Percentiles rank a stretch among this genome's conserved stretches.
These are phyloP conservation scores for Zygosaccharomyces pseudobailii DNA, from an alignment of 1,139 yeast genomes.

Conservation along the genomic window DNA sequence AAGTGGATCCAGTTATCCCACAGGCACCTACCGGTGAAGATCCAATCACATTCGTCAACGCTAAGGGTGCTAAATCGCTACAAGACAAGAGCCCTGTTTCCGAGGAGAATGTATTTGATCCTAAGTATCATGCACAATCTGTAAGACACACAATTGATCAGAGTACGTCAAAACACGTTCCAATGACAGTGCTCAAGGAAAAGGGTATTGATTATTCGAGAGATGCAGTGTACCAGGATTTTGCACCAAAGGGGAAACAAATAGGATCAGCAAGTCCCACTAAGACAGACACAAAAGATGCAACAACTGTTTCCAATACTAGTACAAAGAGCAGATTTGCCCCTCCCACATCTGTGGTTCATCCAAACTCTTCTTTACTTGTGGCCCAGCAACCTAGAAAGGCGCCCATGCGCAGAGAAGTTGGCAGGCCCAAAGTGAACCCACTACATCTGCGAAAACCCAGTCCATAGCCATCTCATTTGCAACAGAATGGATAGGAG, in stretches of 20 bases:
- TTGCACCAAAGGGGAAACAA: conserved; percentile 33
- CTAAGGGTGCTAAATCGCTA: conserved; percentile 30
- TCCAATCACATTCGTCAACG: conserved; percentile 31
- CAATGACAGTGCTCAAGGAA: conserved; percentile 24
- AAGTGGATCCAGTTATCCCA: background rate
- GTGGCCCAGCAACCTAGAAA: conserved; percentile 5
- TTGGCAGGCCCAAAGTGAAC: conserved; percentile 31
- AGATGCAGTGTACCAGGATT: conserved; percentile 26
- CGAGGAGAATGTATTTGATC: conserved; percentile 29
- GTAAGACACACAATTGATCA: conserved; percentile 34
- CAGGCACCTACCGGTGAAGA: conserved; percentile 7
- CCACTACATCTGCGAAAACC: conserved; percentile 11
- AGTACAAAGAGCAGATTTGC: conserved; percentile 16
- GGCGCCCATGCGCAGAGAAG: conserved; percentile 23
- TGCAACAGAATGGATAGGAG: too few relatives aligned
- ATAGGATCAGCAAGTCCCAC: conserved; percentile 8
- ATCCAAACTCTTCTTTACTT: conserved; percentile 20
- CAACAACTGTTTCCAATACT: background rate
- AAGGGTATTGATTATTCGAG: conserved; percentile 23
- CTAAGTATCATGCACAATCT: conserved; percentile 33
- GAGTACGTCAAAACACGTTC: conserved; percentile 31
- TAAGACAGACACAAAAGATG: background rate
- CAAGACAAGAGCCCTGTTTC: conserved; percentile 26
- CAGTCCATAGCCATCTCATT: background rate
- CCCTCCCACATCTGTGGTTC: conserved; percentile 26